phyloP scores from a whole-genome alignment of 306 rosid genomes.

The Castanospermum australe region DNA sequence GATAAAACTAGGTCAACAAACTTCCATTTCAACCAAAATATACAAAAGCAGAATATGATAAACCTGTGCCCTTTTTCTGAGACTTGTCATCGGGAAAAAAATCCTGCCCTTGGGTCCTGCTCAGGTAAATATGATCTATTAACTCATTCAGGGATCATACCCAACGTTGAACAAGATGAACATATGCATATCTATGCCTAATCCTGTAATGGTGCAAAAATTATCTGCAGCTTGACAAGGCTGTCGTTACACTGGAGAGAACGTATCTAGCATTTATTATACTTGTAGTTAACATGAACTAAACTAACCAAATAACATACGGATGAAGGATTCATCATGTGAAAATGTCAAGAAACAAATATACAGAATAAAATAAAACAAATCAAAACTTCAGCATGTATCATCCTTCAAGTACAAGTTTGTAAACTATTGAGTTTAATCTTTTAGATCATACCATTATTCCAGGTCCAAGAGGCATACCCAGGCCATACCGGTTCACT shows the following conservation, averaged over 20 bases:
- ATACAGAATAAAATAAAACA: neutral
- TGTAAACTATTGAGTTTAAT: neutral
- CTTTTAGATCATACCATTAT: slow-evolving; percentile 49
- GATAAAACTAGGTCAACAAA: neutral
- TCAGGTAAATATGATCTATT: slow-evolving; percentile 19
- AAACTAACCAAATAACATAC: neutral
- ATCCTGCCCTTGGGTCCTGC: slow-evolving; percentile 91
- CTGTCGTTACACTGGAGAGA: neutral
- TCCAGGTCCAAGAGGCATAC: slow-evolving; percentile 68
- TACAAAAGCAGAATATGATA: slow-evolving; percentile 10
- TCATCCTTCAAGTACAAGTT: neutral
- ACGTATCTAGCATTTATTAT: neutral
- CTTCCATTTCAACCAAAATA: neutral
- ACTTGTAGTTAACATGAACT: neutral
- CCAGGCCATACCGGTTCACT: slow-evolving; percentile 61
- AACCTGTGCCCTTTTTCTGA: slow-evolving; percentile 74
- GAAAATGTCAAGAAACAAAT: neutral
- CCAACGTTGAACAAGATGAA: neutral
- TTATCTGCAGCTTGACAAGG: neutral
- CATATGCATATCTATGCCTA: neutral
- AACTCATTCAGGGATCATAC: neutral
- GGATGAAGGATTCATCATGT: neutral
- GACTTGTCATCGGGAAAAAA: slow-evolving; percentile 70
- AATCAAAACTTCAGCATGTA: neutral
- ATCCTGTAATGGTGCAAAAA: neutral